Evolutionary conservation across 2,329 filamentous ascomycete genomes (phyloP), one percentile per base, ranked within the genome.

Genomic region (Coniochaeta prunicola): DNA sequence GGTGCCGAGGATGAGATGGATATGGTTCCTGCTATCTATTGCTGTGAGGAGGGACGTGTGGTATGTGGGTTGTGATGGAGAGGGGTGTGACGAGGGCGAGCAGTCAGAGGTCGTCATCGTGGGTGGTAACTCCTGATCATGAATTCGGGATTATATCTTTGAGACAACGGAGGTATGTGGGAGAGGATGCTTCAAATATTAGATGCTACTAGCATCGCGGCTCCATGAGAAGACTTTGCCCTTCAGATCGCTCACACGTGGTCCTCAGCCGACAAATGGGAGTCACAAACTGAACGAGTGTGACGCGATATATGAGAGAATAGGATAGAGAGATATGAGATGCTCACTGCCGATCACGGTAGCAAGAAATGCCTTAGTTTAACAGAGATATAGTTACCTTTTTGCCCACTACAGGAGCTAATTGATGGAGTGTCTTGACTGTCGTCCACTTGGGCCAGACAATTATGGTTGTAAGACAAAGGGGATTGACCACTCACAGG

Each of bases 1-100:
- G 34, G 88, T 87, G 60, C 94, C 94, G 63, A 97, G 74, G 67
- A 99, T 84, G 59, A 99, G 80, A 71, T 99, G 94, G 42, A 92
- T 73, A 69, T 91, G 88, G 54, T 77, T 81, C 56, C 80, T 80
- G 68, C 85, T 87, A 70, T 92, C 86, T 64, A 88, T 80, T 55
- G 89, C 86, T 53, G 89, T 88, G 54, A 96, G 84, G 57, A 96
- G 79, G 3, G 87, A 80, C 21, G 72, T 71, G 54, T 69, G 68
- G 59, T 64, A 66, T 24, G 61, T 59, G 19, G 62, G 56, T 63
- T 70, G 67, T 17, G 58, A 58, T 58, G 59, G 53, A 58, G 57
- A 10, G 60, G 63, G 38, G 8, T 9, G 3, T 30, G 45, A 30
- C 2, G 45, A 5, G 13, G 24, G 26, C 24, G n/a, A n/a, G 40